Evolutionary conservation across 345 rosid genomes (phyloP), one percentile per base, ranked within the genome.

Genomic region (Viola odorata): DNA sequence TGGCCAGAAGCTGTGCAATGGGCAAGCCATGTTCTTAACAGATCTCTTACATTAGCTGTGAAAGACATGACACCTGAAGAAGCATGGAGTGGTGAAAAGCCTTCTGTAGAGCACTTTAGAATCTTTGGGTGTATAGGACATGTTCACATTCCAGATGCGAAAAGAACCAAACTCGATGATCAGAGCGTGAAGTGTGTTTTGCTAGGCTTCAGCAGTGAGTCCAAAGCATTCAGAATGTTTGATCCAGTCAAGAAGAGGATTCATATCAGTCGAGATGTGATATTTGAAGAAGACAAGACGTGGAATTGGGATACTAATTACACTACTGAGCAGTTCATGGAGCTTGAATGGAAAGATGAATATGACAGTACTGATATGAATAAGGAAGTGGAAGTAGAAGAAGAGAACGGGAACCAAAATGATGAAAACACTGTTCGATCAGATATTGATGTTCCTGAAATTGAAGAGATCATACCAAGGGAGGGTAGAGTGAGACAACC

Each of bases 321-420:
- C 32, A 3, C 55, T 51, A 9, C 32, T 51, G 55, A 51, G 15
- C 32, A 51, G 32, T n/a, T 5, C 55, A 51, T 51, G 17, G 55
- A 51, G 32, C 55, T 51, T 51, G 55, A 51, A 16, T 51, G 55
- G 55, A 32, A 51, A 51, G 10, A 51, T 51, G 55, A 51, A n/a
- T 51, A 51, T 51, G 55, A 16, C 5, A 16, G 32, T 51, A 10
- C 45, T 42, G 45, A 42, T 5, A 42, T 5, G 5, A 32, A n/a
- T n/a, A 16, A 51, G 55, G 55, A 51, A 51, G 55, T 16, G 32
- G 55, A 51, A 51, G 32, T 7, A 51, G 32, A n/a, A 51, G 55
- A 51, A 51, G 55, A 51, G 36, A 16, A 52, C 14, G n/a, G n/a
- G n/a, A n/a, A n/a, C n/a, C n/a, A n/a, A n/a, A 52, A n/a, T 52